Percentiles rank a stretch among this genome's conserved stretches.
These are phyloP conservation scores for Paecilomyces formosus DNA, from an alignment of 2,329 filamentous ascomycete species.

Conservation along the genomic window DNA sequence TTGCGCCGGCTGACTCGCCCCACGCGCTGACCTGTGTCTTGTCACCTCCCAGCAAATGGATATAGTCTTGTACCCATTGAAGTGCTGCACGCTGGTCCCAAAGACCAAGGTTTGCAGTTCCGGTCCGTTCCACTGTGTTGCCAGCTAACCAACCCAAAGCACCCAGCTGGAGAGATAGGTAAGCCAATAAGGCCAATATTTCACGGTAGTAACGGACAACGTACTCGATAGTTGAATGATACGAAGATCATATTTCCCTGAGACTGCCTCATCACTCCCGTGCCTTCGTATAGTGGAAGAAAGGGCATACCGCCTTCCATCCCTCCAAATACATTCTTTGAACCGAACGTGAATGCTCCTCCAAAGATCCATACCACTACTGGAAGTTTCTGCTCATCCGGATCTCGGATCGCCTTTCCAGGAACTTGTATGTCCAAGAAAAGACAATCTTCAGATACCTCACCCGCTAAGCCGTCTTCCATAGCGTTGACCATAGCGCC, in stretches of 20 bases:
- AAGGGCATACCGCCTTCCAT: slow-evolving; percentile 8
- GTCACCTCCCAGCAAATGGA: slow-evolving; percentile 42
- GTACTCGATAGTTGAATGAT: slow-evolving; percentile 41
- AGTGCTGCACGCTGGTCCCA: slow-evolving; percentile 36
- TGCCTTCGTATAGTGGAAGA: slow-evolving; percentile 34
- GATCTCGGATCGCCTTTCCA: slow-evolving; percentile 30
- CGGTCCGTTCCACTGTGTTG: slow-evolving; percentile 35
- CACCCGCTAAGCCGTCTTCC: slow-evolving; percentile 2
- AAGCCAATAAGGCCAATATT: not conserved
- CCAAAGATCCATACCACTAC: slow-evolving; percentile 43
- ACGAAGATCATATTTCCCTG: slow-evolving; percentile 39
- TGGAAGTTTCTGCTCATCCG: slow-evolving; percentile 28
- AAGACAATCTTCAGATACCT: slow-evolving; percentile 39
- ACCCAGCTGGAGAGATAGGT: slow-evolving; percentile 22
- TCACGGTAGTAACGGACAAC: not conserved
- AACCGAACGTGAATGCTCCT: slow-evolving; percentile 39
- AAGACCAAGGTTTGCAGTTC: slow-evolving; percentile 37
- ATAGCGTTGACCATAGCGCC: slow-evolving; percentile 1
- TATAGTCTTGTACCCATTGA: slow-evolving; percentile 44
- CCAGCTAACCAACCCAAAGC: slow-evolving; percentile 44
- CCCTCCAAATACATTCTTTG: slow-evolving; percentile 27
- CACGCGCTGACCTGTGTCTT: slow-evolving; percentile 40
- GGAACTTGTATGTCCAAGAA: slow-evolving; percentile 46
- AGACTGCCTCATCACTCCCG: slow-evolving; percentile 26
- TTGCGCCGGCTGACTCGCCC: slow-evolving; percentile 47